These are phyloP conservation scores for Jasminum sambac DNA, from an alignment of 257 asterid species.

Conservation along the genomic window DNA sequence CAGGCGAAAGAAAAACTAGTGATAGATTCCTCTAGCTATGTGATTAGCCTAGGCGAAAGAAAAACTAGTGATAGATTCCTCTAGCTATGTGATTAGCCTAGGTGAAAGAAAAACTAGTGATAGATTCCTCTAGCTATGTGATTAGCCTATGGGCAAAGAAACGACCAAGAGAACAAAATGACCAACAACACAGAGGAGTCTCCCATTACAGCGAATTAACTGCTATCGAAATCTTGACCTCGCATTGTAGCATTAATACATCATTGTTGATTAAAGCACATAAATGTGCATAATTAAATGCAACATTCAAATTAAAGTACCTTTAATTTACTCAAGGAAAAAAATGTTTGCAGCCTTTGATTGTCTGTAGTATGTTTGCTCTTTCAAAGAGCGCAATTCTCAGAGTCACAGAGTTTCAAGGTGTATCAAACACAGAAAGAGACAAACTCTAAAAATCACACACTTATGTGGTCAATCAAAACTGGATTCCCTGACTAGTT, in stretches of 20 bases:
- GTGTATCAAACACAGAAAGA: neutral
- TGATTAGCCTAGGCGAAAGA: neutral
- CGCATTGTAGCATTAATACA: neutral
- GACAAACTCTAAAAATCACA: neutral
- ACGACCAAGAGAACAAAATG: neutral
- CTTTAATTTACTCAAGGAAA: neutral
- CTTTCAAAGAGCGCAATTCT: neutral
- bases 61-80: neutral
- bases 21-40: neutral
- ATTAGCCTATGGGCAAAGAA: neutral
- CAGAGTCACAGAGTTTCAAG: neutral
- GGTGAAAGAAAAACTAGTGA: neutral
- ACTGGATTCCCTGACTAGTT: neutral
- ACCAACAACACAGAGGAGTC: neutral
- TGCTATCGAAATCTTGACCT: neutral
- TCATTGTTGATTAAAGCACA: neutral
- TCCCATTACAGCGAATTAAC: neutral
- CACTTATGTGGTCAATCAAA: neutral
- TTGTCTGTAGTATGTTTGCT: neutral
- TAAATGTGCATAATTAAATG: neutral
- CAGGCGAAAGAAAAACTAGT: neutral
- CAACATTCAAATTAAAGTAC: neutral
- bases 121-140: neutral
- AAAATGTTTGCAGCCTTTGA: neutral
- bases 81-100: slow-evolving; percentile 3